phyloP scores from a whole-genome alignment of 495 filamentous ascomycete species.

The Neurospora intermedia region DNA sequence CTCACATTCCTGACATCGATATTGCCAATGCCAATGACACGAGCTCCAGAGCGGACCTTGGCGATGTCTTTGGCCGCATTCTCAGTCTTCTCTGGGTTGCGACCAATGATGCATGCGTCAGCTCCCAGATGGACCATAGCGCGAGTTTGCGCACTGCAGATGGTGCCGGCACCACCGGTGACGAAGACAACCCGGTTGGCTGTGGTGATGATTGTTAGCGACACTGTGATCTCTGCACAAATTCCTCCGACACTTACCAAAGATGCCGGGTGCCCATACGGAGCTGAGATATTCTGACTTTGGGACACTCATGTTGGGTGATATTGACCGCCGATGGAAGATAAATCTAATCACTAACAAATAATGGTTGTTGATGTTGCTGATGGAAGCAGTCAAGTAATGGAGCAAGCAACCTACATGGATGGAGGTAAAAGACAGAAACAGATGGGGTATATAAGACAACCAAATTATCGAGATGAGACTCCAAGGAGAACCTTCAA shows the following conservation, averaged over 20 bases:
- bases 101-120: slow-evolving; percentile 86
- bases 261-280: slow-evolving; percentile 77
- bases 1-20: slow-evolving; percentile 65
- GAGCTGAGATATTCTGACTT: slow-evolving; percentile 67
- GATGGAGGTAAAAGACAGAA: neutral
- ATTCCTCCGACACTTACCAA: slow-evolving; percentile 40
- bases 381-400: neutral
- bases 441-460: neutral
- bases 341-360: neutral
- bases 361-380: neutral
- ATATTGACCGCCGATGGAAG: neutral
- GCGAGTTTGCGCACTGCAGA: slow-evolving; percentile 86
- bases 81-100: slow-evolving; percentile 84
- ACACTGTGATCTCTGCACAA: neutral
- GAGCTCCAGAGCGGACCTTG: slow-evolving; percentile 61
- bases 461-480: neutral
- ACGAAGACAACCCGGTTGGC: slow-evolving; percentile 89
- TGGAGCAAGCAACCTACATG: neutral
- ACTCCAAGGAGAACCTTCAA: neutral
- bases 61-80: slow-evolving; percentile 68
- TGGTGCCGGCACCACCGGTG: slow-evolving; percentile 87
- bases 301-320: slow-evolving; percentile 49
- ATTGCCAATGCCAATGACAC: slow-evolving; percentile 73
- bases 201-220: slow-evolving; percentile 18
- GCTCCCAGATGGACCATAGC: slow-evolving; percentile 86